Evolutionary conservation across 371 early-diverging fungal genomes (phyloP).

Genomic region (Rhizopus stolonifer): DNA sequence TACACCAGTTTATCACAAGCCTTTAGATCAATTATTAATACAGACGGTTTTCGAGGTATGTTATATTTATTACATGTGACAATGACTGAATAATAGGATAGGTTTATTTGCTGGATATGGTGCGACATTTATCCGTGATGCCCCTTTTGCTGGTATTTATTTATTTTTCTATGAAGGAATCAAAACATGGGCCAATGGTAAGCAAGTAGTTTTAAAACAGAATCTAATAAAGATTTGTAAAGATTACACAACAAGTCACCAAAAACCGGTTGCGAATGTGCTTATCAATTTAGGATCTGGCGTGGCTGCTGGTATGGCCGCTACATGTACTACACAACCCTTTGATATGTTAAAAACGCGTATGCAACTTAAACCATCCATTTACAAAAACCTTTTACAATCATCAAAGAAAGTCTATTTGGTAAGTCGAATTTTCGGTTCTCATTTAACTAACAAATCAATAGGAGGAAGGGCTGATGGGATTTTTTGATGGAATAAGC

Average conservation of each 20-base stretch:
- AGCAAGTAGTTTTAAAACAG: no score
- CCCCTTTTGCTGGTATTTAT: constrained; percentile 95
- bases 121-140: constrained; percentile 91
- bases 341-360: constrained; percentile 94
- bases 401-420: constrained; percentile 63
- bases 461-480: constrained; percentile 59
- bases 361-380: constrained; percentile 83
- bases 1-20: constrained; percentile 70
- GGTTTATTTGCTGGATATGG: constrained; percentile 90
- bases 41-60: constrained; percentile 60
- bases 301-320: constrained; percentile 68
- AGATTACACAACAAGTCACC: constrained; percentile 17
- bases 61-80: not conserved
- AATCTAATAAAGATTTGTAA: not conserved
- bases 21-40: constrained; percentile 58
- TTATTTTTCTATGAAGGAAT: constrained; percentile 86
- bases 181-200: constrained; percentile 56
- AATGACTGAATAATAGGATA: constrained; percentile 7
- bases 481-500: constrained; percentile 85
- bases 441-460: not conserved
- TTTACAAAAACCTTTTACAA: constrained; percentile 65
- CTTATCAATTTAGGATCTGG: constrained; percentile 51
- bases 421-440: constrained; percentile 36
- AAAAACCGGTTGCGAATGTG: constrained; percentile 35
- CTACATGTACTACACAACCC: constrained; percentile 88